phyloP scores from a whole-genome alignment of 148 eudicot species.

The Bassia scoparia region DNA sequence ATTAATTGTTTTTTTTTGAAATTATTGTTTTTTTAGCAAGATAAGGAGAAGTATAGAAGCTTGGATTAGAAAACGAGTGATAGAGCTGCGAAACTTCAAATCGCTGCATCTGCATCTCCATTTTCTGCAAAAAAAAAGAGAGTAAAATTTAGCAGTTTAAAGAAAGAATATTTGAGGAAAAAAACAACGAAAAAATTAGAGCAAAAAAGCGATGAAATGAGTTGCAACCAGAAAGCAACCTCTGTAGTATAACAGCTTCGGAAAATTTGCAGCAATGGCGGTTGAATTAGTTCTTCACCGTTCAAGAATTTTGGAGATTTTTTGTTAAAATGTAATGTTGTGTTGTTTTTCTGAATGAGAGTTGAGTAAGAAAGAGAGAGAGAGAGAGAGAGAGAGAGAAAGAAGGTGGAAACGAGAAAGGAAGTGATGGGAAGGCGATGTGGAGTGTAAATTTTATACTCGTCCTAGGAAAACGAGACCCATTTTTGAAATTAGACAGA shows the following conservation, averaged over 20 bases:
- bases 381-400: no score
- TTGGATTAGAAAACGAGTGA: slow-evolving; percentile 15
- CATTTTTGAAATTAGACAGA: no score
- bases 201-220: not conserved
- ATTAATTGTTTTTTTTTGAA: no score
- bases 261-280: slow-evolving; percentile 14
- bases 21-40: slow-evolving; percentile 6
- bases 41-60: slow-evolving; percentile 10
- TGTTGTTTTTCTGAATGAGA: no score
- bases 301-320: no score
- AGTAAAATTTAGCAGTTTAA: not conserved
- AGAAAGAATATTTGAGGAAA: not conserved
- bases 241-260: slow-evolving; percentile 1
- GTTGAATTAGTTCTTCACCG: not conserved
- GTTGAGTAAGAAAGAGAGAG: no score
- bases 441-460: not conserved
- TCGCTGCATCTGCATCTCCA: slow-evolving; percentile 17
- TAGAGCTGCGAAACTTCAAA: slow-evolving; percentile 12
- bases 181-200: not conserved
- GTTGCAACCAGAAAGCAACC: not conserved
- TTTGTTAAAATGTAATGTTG: no score
- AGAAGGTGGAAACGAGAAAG: no score
- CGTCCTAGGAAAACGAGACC: not conserved
- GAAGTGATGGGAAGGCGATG: not conserved
- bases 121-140: slow-evolving; percentile 21